Evolutionary conservation across 768 basidiomycete genomes (phyloP).

Genomic region (Suillus weaverae): DNA sequence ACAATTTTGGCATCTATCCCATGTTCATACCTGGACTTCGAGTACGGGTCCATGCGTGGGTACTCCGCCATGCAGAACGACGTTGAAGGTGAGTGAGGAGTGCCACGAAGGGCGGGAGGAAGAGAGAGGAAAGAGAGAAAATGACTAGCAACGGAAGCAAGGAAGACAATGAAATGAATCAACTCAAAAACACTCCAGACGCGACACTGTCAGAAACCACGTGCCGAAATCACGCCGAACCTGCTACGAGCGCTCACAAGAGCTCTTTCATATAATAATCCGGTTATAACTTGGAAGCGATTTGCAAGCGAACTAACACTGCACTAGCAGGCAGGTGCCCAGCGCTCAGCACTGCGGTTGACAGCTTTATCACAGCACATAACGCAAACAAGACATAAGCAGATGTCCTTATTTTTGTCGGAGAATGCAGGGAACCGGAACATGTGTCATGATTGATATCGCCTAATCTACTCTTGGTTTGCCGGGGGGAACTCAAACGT

Average conservation of each 20-base stretch:
- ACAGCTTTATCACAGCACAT: neutral
- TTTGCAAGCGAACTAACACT: neutral
- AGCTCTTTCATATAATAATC: neutral
- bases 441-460: constrained; percentile 36
- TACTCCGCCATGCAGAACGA: constrained; percentile 54
- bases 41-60: constrained; percentile 63
- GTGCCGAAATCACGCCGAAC: constrained; percentile 22
- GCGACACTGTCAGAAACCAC: constrained; percentile 30
- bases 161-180: constrained; percentile 31
- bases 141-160: constrained; percentile 32
- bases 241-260: constrained; percentile 10
- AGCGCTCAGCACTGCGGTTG: neutral
- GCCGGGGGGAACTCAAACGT: constrained; percentile 89
- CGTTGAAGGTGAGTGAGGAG: constrained; percentile 23
- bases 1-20: constrained; percentile 95
- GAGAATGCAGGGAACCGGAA: constrained; percentile 23
- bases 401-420: constrained; percentile 39
- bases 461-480: constrained; percentile 59
- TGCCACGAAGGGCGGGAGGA: constrained; percentile 49
- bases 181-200: constrained; percentile 29
- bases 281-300: neutral
- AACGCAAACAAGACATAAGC: constrained; percentile 28
- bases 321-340: neutral
- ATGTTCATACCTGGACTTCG: constrained; percentile 70
- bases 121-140: constrained; percentile 15